These are phyloP conservation scores for Fagopyrum homotropicum DNA, from an alignment of 148 eudicot species.

Conservation along the genomic window DNA sequence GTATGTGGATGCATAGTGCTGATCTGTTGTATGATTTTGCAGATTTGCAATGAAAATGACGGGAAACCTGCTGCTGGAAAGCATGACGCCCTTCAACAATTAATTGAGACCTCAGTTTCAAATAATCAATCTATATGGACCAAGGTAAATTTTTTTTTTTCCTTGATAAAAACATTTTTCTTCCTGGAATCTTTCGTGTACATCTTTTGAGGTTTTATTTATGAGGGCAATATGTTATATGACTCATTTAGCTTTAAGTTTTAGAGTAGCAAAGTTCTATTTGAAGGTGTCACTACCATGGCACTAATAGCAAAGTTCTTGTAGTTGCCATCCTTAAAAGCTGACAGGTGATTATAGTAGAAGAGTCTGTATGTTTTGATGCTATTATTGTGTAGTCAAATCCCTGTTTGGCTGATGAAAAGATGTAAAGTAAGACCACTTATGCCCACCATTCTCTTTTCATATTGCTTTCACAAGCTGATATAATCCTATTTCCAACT, in stretches of 20 bases:
- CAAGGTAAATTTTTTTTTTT: constrained; percentile 41
- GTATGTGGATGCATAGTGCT: not conserved
- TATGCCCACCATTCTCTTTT: not conserved
- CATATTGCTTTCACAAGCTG: not conserved
- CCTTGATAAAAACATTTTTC: not conserved
- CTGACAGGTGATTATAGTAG: not conserved
- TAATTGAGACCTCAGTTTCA: constrained; percentile 60
- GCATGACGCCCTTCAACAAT: constrained; percentile 64
- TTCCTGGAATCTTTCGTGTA: not conserved
- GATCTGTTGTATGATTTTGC: constrained; percentile 11
- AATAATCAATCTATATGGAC: constrained; percentile 76
- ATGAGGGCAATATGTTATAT: not conserved
- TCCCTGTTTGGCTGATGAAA: not conserved
- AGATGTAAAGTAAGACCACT: not conserved
- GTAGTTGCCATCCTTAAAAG: not conserved
- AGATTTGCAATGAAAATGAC: constrained; percentile 70
- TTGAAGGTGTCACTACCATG: not conserved
- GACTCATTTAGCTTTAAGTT: not conserved
- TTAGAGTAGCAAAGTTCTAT: not conserved
- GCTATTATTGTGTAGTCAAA: not conserved
- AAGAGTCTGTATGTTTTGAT: not conserved
- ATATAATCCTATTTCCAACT: not conserved
- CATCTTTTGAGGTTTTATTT: not conserved
- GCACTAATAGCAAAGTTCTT: not conserved
- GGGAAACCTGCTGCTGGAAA: constrained; percentile 48